These are phyloP conservation scores for Petrea volubilis DNA, from an alignment of 257 asterid species.

Conservation along the genomic window DNA sequence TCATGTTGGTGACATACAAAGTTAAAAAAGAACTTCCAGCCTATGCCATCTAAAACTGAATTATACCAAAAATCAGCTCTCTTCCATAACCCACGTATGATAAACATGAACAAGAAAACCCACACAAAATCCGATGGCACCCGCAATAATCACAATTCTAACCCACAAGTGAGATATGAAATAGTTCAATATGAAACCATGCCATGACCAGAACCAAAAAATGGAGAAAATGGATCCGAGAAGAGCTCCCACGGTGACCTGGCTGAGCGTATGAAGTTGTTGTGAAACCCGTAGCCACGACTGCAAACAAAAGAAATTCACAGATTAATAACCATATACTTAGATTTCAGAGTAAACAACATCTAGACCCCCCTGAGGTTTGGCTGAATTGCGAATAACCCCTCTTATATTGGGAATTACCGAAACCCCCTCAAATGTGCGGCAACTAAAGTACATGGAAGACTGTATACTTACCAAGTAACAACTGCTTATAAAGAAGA, in stretches of 20 bases:
- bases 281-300: constrained; percentile 89
- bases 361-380: no score
- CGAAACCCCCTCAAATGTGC: no score
- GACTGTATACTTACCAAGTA: constrained; percentile 62
- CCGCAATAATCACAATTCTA: constrained; percentile 40
- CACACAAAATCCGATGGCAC: constrained; percentile 32
- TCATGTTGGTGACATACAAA: neutral
- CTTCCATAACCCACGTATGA: constrained; percentile 39
- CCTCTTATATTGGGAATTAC: no score
- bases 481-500: constrained; percentile 45
- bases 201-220: constrained; percentile 74
- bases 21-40: neutral
- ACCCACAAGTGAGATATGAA: constrained; percentile 47
- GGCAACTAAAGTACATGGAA: neutral
- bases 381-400: no score
- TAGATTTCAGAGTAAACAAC: neutral
- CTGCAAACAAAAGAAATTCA: constrained; percentile 38
- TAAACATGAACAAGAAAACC: constrained; percentile 36
- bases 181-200: constrained; percentile 38
- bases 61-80: constrained; percentile 21
- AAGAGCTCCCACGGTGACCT: constrained; percentile 69
- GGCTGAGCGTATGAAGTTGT: constrained; percentile 63
- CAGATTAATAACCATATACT: neutral
- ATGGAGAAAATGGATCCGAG: constrained; percentile 51
- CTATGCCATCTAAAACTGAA: neutral